Base-by-base conservation (phyloP, 176 grass and related monocot genomes). In the Dactylis glomerata region DNA sequence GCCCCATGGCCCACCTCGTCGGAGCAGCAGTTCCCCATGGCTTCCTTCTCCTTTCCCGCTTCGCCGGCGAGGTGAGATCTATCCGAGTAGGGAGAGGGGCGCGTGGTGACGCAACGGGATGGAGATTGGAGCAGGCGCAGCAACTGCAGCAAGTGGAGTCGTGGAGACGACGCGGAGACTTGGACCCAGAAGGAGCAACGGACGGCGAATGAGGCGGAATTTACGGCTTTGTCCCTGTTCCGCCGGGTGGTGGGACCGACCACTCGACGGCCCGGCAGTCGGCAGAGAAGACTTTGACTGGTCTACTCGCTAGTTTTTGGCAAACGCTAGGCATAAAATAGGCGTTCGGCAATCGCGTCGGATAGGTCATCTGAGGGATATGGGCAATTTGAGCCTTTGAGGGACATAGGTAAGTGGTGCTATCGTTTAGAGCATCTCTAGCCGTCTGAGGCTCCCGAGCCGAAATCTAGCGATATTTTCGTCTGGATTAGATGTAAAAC, bases 21-120 rank as follows among this genome's bases (percentile, higher is more conserved):
- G n/a, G 93, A 93, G 86, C 84, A 95, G 85, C 96, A 98, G 78
- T 98, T 98, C n/a, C 96, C 96, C 96, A 98, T 90, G 80, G 36
- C n/a, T 67, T 17, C 13, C n/a, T 26, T 27, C 12, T 46, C n/a
- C 40, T 72, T 10, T 13, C 7, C 47, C 23, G 58, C 78, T 32
- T 81, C 76, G 76, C 51, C 81, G 85, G 59, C 81, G 69, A 46
- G 73, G 64, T 55, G 78, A 90, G 88, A 86, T 90, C 88, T 90
- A 59, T 8, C 17, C 4, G n/a, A 62, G 19, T 11, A 16, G 12
- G 28, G 51, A 40, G 50, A 54, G 28, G 10, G 50, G 22, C 59
- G n/a, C 17, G 75, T 42, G 67, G 81, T 22, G n/a, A 45, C 36
- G 69, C 15, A 30, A 66, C 47, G 69, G 77, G 47, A 68, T 20